Evolutionary conservation across 2,329 filamentous ascomycete genomes (phyloP).

Genomic region (Exophiala sp.): DNA sequence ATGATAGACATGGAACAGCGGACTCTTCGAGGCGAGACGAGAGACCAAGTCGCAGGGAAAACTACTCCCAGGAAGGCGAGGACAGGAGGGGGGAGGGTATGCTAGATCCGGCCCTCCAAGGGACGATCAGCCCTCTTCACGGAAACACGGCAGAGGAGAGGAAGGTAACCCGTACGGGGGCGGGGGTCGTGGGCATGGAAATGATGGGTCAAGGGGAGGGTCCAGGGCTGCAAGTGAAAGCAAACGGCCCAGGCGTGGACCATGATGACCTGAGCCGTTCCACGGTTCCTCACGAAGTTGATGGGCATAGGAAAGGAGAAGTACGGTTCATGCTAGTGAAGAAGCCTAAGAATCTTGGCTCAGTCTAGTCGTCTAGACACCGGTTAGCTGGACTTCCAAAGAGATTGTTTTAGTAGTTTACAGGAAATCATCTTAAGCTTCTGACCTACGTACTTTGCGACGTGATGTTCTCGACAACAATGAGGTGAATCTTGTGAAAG

Average conservation of each 20-base stretch:
- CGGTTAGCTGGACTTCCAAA: no score
- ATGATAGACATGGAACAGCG: conserved; percentile 18
- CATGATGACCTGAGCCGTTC: conserved; percentile 25
- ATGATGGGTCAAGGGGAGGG: conserved; percentile 33
- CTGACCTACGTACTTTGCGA: no score
- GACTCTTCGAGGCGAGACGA: conserved; percentile 16
- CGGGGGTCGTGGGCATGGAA: conserved; percentile 32
- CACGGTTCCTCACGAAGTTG: not conserved
- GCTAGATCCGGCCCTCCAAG: conserved; percentile 27
- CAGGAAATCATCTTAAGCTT: no score
- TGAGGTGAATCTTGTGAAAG: no score
- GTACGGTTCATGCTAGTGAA: not conserved
- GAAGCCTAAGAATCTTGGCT: not conserved
- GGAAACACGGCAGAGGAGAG: conserved; percentile 35
- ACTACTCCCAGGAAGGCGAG: conserved; percentile 13
- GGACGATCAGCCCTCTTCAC: conserved; percentile 35
- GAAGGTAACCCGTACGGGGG: conserved; percentile 23
- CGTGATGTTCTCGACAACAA: no score
- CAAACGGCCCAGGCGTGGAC: conserved; percentile 39
- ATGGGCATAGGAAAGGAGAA: not conserved
- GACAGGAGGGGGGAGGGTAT: conserved; percentile 22
- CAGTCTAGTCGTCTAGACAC: no score
- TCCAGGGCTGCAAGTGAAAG: conserved; percentile 38
- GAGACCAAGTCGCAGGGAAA: conserved; percentile 17
- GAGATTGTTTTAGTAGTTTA: not conserved